Percentiles rank a stretch among this genome's conserved stretches.
Evolutionary conservation across 2,329 filamentous ascomycete genomes (phyloP).

Genomic region (Botrytis cinerea): DNA sequence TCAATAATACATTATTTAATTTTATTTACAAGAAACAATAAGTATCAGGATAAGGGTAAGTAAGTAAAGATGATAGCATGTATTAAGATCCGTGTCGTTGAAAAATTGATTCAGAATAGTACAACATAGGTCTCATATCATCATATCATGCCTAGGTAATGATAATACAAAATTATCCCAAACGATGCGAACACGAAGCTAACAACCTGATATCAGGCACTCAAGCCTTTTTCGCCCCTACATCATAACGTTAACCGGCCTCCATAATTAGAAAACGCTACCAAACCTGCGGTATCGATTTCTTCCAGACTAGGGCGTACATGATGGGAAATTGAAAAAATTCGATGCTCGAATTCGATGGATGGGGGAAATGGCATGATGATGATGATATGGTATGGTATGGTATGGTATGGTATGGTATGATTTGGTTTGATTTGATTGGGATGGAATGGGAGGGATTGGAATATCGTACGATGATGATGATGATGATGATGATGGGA

Average conservation of each 20-base stretch:
- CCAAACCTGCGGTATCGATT: background rate
- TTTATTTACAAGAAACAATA: background rate
- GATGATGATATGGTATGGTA: background rate
- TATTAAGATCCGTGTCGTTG: background rate
- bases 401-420: too few relatives aligned
- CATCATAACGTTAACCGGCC: background rate
- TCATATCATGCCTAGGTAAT: background rate
- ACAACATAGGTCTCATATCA: conserved; percentile 7
- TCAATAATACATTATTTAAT: conserved; percentile 1
- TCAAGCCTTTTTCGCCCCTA: too few relatives aligned
- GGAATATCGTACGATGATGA: conserved; percentile 18
- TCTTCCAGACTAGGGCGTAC: background rate
- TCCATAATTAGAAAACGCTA: background rate
- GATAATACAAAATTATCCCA: background rate
- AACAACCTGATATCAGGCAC: too few relatives aligned
- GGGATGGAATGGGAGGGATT: too few relatives aligned
- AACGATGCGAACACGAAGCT: background rate
- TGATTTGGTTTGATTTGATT: background rate
- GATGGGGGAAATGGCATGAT: conserved; percentile 1
- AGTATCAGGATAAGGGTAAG: background rate
- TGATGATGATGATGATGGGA: conserved; percentile 13
- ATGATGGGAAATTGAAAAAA: background rate
- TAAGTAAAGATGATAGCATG: background rate
- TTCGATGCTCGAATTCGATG: background rate
- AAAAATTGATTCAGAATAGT: conserved; percentile 1